Evolutionary conservation across 2,329 filamentous ascomycete genomes (phyloP).

Genomic region (Grosmannia penicillata): DNA sequence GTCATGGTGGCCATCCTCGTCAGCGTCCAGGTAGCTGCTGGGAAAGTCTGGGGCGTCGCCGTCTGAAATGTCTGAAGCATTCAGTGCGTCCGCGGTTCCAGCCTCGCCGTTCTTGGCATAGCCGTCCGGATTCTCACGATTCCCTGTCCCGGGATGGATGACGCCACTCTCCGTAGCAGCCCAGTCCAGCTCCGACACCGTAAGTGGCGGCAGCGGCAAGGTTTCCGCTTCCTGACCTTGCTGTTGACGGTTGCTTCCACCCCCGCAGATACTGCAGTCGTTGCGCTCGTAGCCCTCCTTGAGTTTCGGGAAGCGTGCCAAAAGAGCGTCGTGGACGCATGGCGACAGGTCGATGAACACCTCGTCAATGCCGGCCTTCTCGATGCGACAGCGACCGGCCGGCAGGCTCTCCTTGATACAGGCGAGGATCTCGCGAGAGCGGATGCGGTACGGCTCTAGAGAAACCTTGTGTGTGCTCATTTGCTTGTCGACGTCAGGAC

Average conservation of each 20-base stretch:
- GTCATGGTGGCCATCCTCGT: neutral
- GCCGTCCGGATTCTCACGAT: neutral
- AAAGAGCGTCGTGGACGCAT: conserved; percentile 60
- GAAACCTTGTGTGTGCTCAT: conserved; percentile 89
- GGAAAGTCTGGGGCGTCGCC: too few relatives aligned
- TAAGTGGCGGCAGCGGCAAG: conserved; percentile 49
- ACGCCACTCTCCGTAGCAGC: conserved; percentile 7
- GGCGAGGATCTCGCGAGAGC: conserved; percentile 70
- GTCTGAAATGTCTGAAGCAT: too few relatives aligned
- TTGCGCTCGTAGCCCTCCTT: conserved; percentile 42
- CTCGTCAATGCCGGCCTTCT: conserved; percentile 93
- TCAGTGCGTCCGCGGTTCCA: too few relatives aligned
- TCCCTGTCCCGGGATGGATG: neutral
- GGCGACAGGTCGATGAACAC: conserved; percentile 86
- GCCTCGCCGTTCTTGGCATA: neutral
- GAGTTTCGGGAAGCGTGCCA: conserved; percentile 59
- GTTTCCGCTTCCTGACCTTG: conserved; percentile 41
- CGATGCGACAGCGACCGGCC: conserved; percentile 41
- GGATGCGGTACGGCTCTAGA: conserved; percentile 75
- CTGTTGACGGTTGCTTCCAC: neutral
- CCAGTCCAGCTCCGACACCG: conserved; percentile 7
- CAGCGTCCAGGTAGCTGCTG: too few relatives aligned
- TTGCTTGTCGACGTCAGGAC: conserved; percentile 61
- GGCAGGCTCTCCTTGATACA: conserved; percentile 63
- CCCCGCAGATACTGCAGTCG: conserved; percentile 49